Conservation (phyloP, 2,329 filamentous ascomycete species). For the Alternaria viburni region DNA sequence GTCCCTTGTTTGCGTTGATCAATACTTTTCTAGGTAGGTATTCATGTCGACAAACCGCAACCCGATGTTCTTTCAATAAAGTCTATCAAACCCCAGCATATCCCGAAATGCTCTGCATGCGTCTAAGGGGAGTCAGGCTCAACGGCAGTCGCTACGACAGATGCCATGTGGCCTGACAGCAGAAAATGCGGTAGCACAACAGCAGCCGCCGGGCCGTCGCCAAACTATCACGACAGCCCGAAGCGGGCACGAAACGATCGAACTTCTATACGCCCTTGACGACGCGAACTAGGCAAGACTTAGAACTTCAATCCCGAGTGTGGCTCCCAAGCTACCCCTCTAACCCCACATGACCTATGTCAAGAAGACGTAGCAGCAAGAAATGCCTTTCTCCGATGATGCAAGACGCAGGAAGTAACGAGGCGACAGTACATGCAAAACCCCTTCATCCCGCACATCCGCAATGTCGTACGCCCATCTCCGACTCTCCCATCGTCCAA, state of each 20-base stretch:
- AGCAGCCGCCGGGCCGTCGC: not conserved
- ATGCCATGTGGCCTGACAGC: conserved; percentile 1
- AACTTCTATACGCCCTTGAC: not conserved
- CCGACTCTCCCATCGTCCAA: not conserved
- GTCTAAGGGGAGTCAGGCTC: not conserved
- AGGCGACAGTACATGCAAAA: not conserved
- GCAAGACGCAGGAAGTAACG: not conserved
- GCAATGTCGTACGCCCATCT: not conserved
- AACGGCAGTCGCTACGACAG: not conserved
- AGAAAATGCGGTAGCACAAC: not conserved
- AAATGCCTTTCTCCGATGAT: not conserved
- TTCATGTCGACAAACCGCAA: not conserved
- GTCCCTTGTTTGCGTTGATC: not conserved
- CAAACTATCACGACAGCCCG: not conserved
- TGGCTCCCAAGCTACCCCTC: not conserved
- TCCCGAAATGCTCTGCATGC: not conserved
- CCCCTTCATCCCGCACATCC: not conserved
- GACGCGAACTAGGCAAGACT: not conserved
- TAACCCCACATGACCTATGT: not conserved
- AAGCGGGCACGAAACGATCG: not conserved
- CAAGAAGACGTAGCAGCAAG: not conserved
- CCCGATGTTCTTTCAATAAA: not conserved
- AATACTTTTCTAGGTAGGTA: not conserved
- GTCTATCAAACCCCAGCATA: not conserved
- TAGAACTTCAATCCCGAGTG: not conserved